Evolutionary conservation across 441 rosid genomes (phyloP).

Genomic region (Pelargonium cotyledonis): DNA sequence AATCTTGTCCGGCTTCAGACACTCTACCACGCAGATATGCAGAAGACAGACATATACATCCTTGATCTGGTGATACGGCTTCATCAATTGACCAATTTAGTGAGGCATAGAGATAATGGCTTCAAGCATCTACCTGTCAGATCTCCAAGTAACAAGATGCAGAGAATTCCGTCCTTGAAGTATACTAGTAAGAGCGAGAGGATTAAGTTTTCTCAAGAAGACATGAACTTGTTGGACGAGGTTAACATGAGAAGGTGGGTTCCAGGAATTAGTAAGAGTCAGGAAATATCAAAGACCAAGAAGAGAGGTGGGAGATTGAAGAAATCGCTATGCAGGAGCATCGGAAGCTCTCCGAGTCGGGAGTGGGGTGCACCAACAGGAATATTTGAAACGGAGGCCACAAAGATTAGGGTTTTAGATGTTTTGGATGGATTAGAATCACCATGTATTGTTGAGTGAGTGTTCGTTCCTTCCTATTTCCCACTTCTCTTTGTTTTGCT

Average conservation of each 20-base stretch:
- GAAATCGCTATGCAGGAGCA: constrained; percentile 37
- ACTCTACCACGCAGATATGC: constrained; percentile 71
- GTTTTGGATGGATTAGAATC: constrained; percentile 47
- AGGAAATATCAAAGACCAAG: constrained; percentile 38
- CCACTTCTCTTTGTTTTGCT: too few species aligned
- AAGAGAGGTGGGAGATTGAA: constrained; percentile 33
- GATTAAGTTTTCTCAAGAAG: constrained; percentile 51
- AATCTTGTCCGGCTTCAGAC: constrained; percentile 64
- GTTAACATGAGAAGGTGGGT: constrained; percentile 35
- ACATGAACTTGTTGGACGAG: constrained; percentile 41
- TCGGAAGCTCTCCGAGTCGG: constrained; percentile 55
- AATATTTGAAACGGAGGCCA: constrained; percentile 3
- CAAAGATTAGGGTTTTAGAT: constrained; percentile 36
- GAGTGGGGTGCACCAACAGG: constrained; percentile 16
- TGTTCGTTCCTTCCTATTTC: too few species aligned
- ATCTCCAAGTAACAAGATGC: constrained; percentile 32
- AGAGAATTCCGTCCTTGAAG: constrained; percentile 23
- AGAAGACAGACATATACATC: constrained; percentile 50
- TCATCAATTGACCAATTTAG: constrained; percentile 50
- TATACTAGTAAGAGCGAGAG: constrained; percentile 17
- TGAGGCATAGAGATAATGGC: constrained; percentile 38
- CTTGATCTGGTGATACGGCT: constrained; percentile 71
- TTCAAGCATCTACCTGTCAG: constrained; percentile 24
- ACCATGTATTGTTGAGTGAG: too few species aligned
- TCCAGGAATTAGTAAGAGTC: constrained; percentile 63